Evolutionary conservation across 2,329 filamentous ascomycete species (phyloP).

Genomic region (Fusarium nurragi): DNA sequence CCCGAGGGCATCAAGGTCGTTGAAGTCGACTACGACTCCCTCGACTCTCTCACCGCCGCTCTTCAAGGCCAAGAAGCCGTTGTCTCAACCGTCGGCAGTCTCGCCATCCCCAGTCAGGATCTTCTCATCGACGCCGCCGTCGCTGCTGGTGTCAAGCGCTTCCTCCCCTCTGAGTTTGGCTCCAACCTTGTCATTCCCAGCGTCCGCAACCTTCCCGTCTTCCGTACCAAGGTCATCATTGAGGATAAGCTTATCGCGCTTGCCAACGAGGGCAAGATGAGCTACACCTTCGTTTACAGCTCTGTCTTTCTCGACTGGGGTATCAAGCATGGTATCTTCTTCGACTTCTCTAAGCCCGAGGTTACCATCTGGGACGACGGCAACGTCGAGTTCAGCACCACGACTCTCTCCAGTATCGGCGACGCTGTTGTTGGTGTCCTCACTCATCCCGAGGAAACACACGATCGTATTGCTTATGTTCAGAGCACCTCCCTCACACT

Average conservation of each 20-base stretch:
- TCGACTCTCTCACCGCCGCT: slow-evolving; percentile 59
- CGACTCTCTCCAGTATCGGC: slow-evolving; percentile 58
- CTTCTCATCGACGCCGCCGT: slow-evolving; percentile 67
- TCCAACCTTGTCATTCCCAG: slow-evolving; percentile 48
- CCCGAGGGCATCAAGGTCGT: slow-evolving; percentile 45
- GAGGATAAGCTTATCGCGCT: slow-evolving; percentile 54
- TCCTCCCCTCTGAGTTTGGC: slow-evolving; percentile 69
- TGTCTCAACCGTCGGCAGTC: slow-evolving; percentile 50
- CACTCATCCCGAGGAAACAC: slow-evolving; percentile 60
- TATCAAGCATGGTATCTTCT: slow-evolving; percentile 53
- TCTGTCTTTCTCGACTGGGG: slow-evolving; percentile 70
- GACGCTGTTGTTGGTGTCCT: slow-evolving; percentile 61
- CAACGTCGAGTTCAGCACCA: slow-evolving; percentile 57
- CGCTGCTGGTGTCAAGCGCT: slow-evolving; percentile 67
- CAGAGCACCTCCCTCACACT: slow-evolving; percentile 57
- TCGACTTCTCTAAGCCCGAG: slow-evolving; percentile 52
- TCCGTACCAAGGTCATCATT: slow-evolving; percentile 58
- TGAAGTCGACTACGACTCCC: slow-evolving; percentile 53
- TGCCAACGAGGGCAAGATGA: slow-evolving; percentile 53
- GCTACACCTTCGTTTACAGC: slow-evolving; percentile 65
- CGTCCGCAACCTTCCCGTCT: slow-evolving; percentile 58
- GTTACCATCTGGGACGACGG: slow-evolving; percentile 61
- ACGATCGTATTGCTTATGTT: slow-evolving; percentile 61
- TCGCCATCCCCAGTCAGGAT: slow-evolving; percentile 51
- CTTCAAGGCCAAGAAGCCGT: slow-evolving; percentile 68